Evolutionary conservation across 768 basidiomycete genomes (phyloP), one percentile per base, ranked within the genome.

Genomic region (Lepiota brunneoincarnata): DNA sequence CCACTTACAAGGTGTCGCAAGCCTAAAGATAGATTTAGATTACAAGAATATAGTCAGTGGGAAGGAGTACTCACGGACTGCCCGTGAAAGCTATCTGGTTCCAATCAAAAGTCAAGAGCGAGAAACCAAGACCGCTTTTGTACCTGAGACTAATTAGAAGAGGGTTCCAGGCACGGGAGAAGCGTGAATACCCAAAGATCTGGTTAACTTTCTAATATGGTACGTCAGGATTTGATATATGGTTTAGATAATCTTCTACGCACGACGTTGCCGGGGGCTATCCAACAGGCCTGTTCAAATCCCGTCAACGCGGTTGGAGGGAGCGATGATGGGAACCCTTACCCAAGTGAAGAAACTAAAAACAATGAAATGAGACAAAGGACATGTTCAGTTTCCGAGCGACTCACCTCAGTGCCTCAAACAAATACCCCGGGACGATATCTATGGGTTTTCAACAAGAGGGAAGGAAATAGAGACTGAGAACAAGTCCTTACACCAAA

Each of bases 11-110:
- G 76, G 77, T 39, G 77, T 77, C 34, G 76, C 73, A 39, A 79
- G 74, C 15, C 77, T 78, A 55, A 12, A 47, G n/a, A 43, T 20
- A 24, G 17, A 55, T 48, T 47, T 52, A 24, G 56, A 42, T 37
- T 49, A 6, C 40, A 58, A 54, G 49, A 44, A 43, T 49, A 55
- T 10, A 31, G 36, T 45, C 36, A 54, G 9, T 46, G 17, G 37
- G 52, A 31, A 26, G 37, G 11, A 18, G 20, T 14, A 72, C 79
- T 61, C 63, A 79, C 79, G 84, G 84, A 56, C 82, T 82, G 11
- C 84, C 84, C 52, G 81, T 81, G 52, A 80, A 89, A 3, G 85
- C 82, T 49, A 90, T 87, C 63, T 87, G 81, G 46, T 75, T 77
- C 82, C 83, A 84, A 63, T 83, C 83, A 59, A 84, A 79, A 3